A percentile compares a stretch with the other conserved stretches of the same genome.
phyloP scores from a whole-genome alignment of 495 filamentous ascomycete species.

The Platismatia glauca region DNA sequence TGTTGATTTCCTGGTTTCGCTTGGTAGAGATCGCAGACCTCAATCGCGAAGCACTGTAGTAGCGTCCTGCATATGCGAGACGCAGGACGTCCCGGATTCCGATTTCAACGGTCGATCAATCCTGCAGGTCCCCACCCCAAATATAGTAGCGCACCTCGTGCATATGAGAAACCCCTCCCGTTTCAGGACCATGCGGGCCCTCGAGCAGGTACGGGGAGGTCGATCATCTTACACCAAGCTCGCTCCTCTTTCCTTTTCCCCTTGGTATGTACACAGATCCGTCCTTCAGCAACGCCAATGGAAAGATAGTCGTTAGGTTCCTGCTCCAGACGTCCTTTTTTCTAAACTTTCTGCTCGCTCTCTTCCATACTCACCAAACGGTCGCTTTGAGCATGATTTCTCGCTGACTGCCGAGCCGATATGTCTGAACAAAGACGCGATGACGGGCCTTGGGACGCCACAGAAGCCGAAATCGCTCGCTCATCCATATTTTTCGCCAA shows the following conservation, averaged over 20 bases:
- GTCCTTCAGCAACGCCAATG: not conserved
- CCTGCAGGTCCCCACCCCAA: not conserved
- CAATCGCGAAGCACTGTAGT: not conserved
- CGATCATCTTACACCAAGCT: not conserved
- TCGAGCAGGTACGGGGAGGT: not conserved
- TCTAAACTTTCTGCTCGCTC: not conserved
- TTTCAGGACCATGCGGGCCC: not conserved
- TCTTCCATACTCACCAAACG: not conserved
- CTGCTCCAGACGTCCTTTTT: not conserved
- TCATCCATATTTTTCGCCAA: not conserved
- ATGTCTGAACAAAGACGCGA: not conserved
- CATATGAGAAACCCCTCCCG: not conserved
- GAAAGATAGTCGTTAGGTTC: not conserved
- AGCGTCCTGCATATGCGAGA: not conserved
- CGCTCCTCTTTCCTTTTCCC: not conserved
- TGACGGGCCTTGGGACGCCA: not conserved
- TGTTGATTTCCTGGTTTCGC: not conserved
- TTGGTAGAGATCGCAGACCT: not conserved
- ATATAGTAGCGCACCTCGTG: constrained; percentile 1
- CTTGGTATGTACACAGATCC: not conserved
- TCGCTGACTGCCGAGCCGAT: not conserved
- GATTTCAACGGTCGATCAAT: not conserved
- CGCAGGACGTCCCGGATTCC: not conserved
- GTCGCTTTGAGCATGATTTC: not conserved
- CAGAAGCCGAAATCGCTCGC: not conserved